Conservation (phyloP, 2,329 filamentous ascomycete species). For the Xylaria multiplex region DNA sequence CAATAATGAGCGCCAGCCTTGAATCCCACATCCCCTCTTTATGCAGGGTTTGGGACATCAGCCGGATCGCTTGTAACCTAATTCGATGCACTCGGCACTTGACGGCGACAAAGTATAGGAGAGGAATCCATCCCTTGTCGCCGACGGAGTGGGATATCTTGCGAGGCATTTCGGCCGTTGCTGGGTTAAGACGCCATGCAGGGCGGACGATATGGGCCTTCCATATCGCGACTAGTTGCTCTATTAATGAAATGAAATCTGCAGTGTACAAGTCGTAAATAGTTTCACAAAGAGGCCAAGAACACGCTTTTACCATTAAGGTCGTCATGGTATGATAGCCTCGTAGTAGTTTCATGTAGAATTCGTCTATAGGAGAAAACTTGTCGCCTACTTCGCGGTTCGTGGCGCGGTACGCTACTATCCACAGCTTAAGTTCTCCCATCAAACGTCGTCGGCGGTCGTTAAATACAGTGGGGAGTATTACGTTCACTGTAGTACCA, state of each 20-base stretch:
- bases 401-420: slow-evolving; percentile 44
- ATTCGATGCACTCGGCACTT: slow-evolving; percentile 58
- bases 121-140: slow-evolving; percentile 58
- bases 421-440: slow-evolving; percentile 38
- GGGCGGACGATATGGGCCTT: slow-evolving; percentile 27
- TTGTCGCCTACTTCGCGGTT: slow-evolving; percentile 26
- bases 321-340: slow-evolving; percentile 55
- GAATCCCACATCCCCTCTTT: slow-evolving; percentile 39
- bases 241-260: slow-evolving; percentile 50
- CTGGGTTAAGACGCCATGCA: slow-evolving; percentile 20
- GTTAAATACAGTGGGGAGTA: slow-evolving; percentile 19
- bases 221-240: slow-evolving; percentile 30
- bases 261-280: slow-evolving; percentile 52
- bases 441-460: slow-evolving; percentile 33
- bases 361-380: slow-evolving; percentile 36
- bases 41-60: slow-evolving; percentile 30
- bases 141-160: slow-evolving; percentile 50
- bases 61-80: slow-evolving; percentile 49
- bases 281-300: slow-evolving; percentile 48
- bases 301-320: slow-evolving; percentile 55
- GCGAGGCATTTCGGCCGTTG: slow-evolving; percentile 24
- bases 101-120: slow-evolving; percentile 57
- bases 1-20: slow-evolving; percentile 18
- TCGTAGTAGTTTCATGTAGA: slow-evolving; percentile 48
- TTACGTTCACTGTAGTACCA: neutral